Conservation (phyloP, 2,329 filamentous ascomycete species). For the Piedraia hortae region DNA sequence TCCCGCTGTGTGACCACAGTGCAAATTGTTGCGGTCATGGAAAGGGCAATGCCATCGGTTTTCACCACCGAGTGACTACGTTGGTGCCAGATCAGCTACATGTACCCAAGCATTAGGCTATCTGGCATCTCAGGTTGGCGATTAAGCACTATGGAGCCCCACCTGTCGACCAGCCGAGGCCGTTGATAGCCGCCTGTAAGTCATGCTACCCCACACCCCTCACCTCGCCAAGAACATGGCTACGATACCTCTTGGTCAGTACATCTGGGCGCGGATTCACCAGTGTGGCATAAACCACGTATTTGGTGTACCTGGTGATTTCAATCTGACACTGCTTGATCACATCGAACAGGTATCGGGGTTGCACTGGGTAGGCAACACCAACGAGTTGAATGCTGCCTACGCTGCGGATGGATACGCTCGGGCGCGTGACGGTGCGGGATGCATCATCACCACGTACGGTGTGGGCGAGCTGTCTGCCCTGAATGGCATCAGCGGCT, state of each 20-base stretch:
- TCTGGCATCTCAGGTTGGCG: too few relatives aligned
- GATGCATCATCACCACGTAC: conserved; percentile 28
- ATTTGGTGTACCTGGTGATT: conserved; percentile 20
- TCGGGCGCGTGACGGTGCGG: conserved; percentile 23
- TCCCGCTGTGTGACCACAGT: too few relatives aligned
- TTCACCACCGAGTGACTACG: too few relatives aligned
- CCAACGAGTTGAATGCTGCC: conserved; percentile 30
- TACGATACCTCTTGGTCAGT: conserved; percentile 16
- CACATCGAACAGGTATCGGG: conserved; percentile 16
- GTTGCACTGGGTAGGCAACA: conserved; percentile 23
- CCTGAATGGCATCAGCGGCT: conserved; percentile 19
- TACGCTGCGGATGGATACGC: conserved; percentile 32
- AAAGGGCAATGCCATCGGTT: too few relatives aligned
- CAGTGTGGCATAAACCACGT: conserved; percentile 16
- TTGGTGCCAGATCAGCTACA: too few relatives aligned
- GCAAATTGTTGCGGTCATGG: too few relatives aligned
- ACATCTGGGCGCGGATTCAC: conserved; percentile 17
- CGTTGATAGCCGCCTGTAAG: too few relatives aligned
- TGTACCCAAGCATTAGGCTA: too few relatives aligned
- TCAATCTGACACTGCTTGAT: conserved; percentile 20
- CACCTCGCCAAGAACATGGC: conserved; percentile 25
- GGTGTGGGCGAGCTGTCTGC: conserved; percentile 27
- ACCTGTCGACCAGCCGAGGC: too few relatives aligned
- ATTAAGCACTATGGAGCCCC: too few relatives aligned
- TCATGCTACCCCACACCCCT: too few relatives aligned